Base-by-base conservation (phyloP, 176 grass and related monocot species). In the Ensete ventricosum region DNA sequence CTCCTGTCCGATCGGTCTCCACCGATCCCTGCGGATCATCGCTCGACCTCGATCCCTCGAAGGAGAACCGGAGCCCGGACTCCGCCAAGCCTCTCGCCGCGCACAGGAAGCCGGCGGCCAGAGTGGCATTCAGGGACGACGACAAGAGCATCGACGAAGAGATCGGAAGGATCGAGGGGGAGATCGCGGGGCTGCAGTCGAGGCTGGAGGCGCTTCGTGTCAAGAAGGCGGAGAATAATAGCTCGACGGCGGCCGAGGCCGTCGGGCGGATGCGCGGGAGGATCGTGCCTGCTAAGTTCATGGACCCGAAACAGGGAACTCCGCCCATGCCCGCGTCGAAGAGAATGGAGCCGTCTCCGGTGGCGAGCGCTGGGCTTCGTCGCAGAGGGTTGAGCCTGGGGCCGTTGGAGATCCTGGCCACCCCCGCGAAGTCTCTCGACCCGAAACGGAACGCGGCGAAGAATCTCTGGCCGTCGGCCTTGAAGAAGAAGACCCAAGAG, bases 271-370 rank as follows among this genome's bases (percentile, higher is more conserved):
- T 72, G 43, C 80, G 64, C 10, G 81, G 80, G n/a, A 16, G 76
- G 14, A 69, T 87, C 48, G 81, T 83, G 26, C 81, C 77, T 3
- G 81, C 80, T 1, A 87, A 87, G 64, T 87, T 87, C 81, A 72
- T 71, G 81, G 85, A 87, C 17, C 20, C 22, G 21, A 80, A 80
- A 58, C 57, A 80, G 21, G 22, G 34, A 14, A 7, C 69, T 53
- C 67, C 52, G 25, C 43, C 50, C 3, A 48, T 64, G 55, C 74
- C 74, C 14, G 50, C 6, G 20, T 64, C 34, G 74, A 77, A 64
- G 59, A 64, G 10, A 59, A 64, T 77, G 3, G 74, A 65, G 11
- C 12, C 43, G 67, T 19, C 29, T 34, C 6, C 20, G 7, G 67
- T 64, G 1, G 11, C 43, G 11, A 77, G 48, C 17, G n/a, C 25